Evolutionary conservation across 2,329 filamentous ascomycete species (phyloP).

Genomic region (Epichloe gansuensis): DNA sequence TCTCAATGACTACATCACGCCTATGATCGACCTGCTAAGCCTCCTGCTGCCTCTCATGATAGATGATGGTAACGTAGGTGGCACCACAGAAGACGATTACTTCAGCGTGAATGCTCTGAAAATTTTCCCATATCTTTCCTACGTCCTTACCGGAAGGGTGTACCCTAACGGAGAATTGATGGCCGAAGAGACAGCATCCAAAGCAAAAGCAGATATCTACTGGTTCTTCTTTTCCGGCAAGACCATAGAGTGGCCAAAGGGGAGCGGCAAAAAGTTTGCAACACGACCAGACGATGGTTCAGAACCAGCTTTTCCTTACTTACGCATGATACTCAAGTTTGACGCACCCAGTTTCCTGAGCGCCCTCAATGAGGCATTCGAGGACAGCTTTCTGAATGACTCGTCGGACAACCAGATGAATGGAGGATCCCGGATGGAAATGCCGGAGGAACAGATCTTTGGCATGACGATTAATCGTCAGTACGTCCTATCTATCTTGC

Average conservation of each 20-base stretch:
- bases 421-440: conserved; percentile 34
- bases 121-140: conserved; percentile 89
- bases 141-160: conserved; percentile 75
- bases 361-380: conserved; percentile 92
- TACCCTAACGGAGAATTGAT: conserved; percentile 77
- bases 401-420: conserved; percentile 49
- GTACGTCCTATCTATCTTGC: conserved; percentile 79
- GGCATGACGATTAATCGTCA: conserved; percentile 72
- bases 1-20: conserved; percentile 78
- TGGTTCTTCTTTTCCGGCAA: conserved; percentile 87
- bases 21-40: conserved; percentile 67
- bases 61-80: conserved; percentile 38
- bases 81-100: conserved; percentile 46
- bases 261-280: conserved; percentile 44
- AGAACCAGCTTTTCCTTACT: conserved; percentile 72
- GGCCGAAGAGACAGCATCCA: conserved; percentile 55
- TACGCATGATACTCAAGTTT: conserved; percentile 73
- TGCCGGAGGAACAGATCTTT: conserved; percentile 54
- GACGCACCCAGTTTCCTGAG: conserved; percentile 89
- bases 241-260: conserved; percentile 60
- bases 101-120: conserved; percentile 67
- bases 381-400: conserved; percentile 86
- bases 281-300: conserved; percentile 42
- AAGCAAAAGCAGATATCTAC: conserved; percentile 80
- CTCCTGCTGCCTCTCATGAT: conserved; percentile 50